These are phyloP conservation scores for Pyrenochaeta sp. DNA, from an alignment of 2,329 filamentous ascomycete genomes.

Conservation along the genomic window DNA sequence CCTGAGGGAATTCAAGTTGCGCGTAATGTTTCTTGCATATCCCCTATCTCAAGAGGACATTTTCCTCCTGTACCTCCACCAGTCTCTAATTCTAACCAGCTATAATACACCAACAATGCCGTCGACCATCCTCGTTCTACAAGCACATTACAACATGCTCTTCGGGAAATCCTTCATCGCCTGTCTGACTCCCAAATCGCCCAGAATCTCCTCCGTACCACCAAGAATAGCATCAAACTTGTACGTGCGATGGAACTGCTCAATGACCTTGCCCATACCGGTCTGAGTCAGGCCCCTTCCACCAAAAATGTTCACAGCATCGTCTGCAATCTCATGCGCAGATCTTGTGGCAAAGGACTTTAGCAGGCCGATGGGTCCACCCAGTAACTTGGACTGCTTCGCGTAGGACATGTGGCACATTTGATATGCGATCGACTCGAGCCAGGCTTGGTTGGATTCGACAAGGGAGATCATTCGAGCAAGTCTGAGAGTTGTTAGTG, in stretches of 20 bases:
- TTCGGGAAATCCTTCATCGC: constrained; percentile 87
- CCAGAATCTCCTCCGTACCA: constrained; percentile 83
- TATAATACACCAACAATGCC: too few species aligned
- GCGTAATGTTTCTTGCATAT: too few species aligned
- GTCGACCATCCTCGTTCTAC: too few species aligned
- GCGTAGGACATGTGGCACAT: constrained; percentile 86
- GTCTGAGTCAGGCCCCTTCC: constrained; percentile 80
- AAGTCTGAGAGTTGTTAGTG: constrained; percentile 58
- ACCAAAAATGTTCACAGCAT: constrained; percentile 85
- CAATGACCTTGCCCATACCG: constrained; percentile 82
- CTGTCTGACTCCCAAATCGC: constrained; percentile 81
- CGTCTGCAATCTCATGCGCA: constrained; percentile 83
- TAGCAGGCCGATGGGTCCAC: constrained; percentile 81
- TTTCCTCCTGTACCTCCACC: too few species aligned
- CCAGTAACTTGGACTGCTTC: constrained; percentile 76
- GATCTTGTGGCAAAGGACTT: constrained; percentile 80
- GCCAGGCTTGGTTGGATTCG: constrained; percentile 85
- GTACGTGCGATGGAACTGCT: constrained; percentile 84
- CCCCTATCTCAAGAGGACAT: too few species aligned
- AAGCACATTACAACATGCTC: constrained; percentile 79
- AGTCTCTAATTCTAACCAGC: too few species aligned
- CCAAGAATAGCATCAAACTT: constrained; percentile 74
- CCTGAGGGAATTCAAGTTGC: too few species aligned
- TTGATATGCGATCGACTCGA: constrained; percentile 84
- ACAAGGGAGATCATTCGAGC: constrained; percentile 86